Conservation (phyloP, 106 monocot genomes). For the Ottelia alismoides region DNA sequence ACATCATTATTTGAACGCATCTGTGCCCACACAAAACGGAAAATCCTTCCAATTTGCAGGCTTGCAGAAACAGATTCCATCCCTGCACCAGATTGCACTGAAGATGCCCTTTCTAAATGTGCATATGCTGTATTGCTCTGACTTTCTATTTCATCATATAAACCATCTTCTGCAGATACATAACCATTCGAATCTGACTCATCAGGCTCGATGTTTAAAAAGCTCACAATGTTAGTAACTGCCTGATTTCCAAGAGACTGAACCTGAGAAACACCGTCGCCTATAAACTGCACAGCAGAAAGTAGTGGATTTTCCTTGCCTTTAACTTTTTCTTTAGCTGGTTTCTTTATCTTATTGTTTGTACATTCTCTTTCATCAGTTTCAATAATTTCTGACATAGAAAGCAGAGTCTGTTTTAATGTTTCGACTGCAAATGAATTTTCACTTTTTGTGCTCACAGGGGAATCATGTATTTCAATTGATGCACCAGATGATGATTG, state of each 20-base stretch:
- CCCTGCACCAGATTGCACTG: slow-evolving; percentile 35
- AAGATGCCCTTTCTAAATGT: slow-evolving; percentile 29
- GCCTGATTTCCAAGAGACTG: slow-evolving; percentile 95
- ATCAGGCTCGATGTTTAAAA: slow-evolving; percentile 80
- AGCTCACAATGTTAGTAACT: slow-evolving; percentile 86
- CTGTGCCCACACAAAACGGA: slow-evolving; percentile 75
- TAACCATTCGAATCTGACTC: slow-evolving; percentile 61
- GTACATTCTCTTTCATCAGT: slow-evolving; percentile 19
- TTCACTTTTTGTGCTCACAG: slow-evolving; percentile 32
- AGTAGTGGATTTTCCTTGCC: slow-evolving; percentile 63
- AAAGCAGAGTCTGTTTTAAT: slow-evolving; percentile 27
- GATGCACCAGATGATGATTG: slow-evolving; percentile 9
- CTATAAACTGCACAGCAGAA: slow-evolving; percentile 89
- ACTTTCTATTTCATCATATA: slow-evolving; percentile 47
- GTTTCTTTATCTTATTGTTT: slow-evolving; percentile 13
- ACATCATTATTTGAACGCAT: slow-evolving; percentile 96
- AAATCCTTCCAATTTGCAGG: slow-evolving; percentile 68
- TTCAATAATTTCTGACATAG: slow-evolving; percentile 79
- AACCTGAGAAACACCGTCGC: slow-evolving; percentile 97
- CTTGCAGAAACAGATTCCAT: slow-evolving; percentile 30
- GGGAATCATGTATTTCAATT: slow-evolving; percentile 29
- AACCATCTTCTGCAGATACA: slow-evolving; percentile 34
- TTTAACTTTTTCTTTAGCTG: slow-evolving; percentile 23
- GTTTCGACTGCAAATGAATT: slow-evolving; percentile 22
- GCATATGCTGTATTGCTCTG: slow-evolving; percentile 15